A percentile compares a stretch with the other conserved stretches of the same genome.
phyloP scores from a whole-genome alignment of 768 basidiomycete genomes.

The Mycena alexandri region DNA sequence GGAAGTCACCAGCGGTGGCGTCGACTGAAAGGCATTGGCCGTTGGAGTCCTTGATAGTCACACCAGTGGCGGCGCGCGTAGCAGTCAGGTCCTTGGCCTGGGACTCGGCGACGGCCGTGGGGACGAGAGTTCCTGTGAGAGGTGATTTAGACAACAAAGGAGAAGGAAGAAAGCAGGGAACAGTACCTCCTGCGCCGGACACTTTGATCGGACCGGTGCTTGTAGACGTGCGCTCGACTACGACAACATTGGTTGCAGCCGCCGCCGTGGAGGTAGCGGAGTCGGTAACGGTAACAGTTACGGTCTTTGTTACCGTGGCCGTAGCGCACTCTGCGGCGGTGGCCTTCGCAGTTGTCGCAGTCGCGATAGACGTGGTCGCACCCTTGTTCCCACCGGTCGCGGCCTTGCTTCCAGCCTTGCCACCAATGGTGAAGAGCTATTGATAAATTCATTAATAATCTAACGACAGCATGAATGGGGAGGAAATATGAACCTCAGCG shows the following conservation, averaged over 20 bases:
- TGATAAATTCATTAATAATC: neutral
- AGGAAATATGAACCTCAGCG: slow-evolving; percentile 27
- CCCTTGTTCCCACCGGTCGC: slow-evolving; percentile 4
- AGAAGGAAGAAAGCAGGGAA: neutral
- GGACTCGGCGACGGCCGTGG: slow-evolving; percentile 40
- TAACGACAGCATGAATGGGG: neutral
- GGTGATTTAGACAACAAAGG: neutral
- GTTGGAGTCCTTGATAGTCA: slow-evolving; percentile 34
- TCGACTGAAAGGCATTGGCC: slow-evolving; percentile 46
- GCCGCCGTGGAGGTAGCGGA: slow-evolving; percentile 12
- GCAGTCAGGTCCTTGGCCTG: slow-evolving; percentile 44
- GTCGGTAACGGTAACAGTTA: slow-evolving; percentile 18
- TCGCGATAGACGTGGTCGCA: neutral
- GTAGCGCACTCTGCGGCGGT: slow-evolving; percentile 11
- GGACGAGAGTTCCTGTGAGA: slow-evolving; percentile 30
- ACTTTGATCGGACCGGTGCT: slow-evolving; percentile 22
- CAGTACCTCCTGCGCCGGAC: slow-evolving; percentile 31
- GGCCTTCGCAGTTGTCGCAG: slow-evolving; percentile 7
- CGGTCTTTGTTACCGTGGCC: slow-evolving; percentile 9
- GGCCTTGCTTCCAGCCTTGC: neutral
- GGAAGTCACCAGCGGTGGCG: slow-evolving; percentile 45
- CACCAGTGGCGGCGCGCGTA: slow-evolving; percentile 44
- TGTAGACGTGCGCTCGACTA: slow-evolving; percentile 1
- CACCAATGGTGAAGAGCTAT: slow-evolving; percentile 41
- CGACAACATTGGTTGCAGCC: neutral